Evolutionary conservation across 176 grass and related monocot genomes (phyloP), one percentile per base, ranked within the genome.

Genomic region (Phoenix dactylifera): DNA sequence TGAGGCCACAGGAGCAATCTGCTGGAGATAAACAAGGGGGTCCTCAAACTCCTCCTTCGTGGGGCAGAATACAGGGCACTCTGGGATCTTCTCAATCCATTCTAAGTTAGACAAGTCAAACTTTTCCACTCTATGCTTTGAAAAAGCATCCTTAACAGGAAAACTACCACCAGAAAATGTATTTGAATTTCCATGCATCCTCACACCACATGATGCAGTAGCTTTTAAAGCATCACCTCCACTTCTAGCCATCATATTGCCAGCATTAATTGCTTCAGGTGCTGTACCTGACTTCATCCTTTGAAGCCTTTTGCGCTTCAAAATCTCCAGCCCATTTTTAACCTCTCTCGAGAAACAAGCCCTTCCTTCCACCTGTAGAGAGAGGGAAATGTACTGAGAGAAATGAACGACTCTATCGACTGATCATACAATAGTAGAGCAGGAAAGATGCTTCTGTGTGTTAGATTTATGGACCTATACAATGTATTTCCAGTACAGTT

Each of bases 61-160:
- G 16, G 94, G 94, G 24, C 30, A 63, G 73, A 89, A 98, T 55
- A 89, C 79, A 29, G 94, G 94, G 71, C 94, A 98, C 51, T 98
- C 85, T 15, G 88, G 78, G 72, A 98, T 86, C 67, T 74, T 76
- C 63, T 62, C 84, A 4, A 98, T 79, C 94, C 94, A 98, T 64
- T 93, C 79, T 26, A 89, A 73, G 69, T 81, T 70, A 50, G 85
- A 84, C 81, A 92, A 76, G 63, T 93, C 82, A 10, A 92, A 98
- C 59, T 93, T 92, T 9, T 79, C 70, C 35, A 92, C 73, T 30
- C 64, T 80, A 60, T 71, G 78, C 75, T 98, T 98, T 49, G 72
- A 65, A 20, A 98, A 98, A 32, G 81, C 73, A 71, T 93, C 58
- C 57, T 79, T 86, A 50, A 18, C 20, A 52, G 73, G 65, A 61